Conservation (phyloP, 371 early-diverging fungal species). For the Choanephora cucurbitarum region DNA sequence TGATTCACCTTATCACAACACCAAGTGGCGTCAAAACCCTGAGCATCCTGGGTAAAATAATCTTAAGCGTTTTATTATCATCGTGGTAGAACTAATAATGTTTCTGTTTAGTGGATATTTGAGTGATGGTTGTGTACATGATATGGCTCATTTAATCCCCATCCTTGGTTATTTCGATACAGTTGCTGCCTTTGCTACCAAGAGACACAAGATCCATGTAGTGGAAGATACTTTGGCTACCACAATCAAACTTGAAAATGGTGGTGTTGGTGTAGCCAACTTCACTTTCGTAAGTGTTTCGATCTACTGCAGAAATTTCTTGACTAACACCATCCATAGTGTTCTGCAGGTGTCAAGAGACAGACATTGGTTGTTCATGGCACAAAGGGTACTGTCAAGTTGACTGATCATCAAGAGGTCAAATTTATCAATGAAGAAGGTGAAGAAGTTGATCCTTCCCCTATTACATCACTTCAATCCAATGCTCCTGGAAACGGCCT, state of each 20-base stretch:
- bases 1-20: conserved; percentile 42
- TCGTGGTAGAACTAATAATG: not conserved
- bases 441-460: conserved; percentile 14
- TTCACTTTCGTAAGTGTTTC: conserved; percentile 51
- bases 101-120: conserved; percentile 41
- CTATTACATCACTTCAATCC: conserved; percentile 17
- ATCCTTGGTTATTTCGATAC: conserved; percentile 43
- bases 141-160: conserved; percentile 48
- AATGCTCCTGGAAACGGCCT: conserved; percentile 29
- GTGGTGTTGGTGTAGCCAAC: conserved; percentile 45
- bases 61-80: too few species aligned
- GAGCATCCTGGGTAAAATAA: conserved; percentile 54
- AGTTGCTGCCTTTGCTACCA: conserved; percentile 46
- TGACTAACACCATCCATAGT: too few species aligned
- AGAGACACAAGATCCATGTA: conserved; percentile 38
- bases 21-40: conserved; percentile 51
- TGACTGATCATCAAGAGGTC: conserved; percentile 29
- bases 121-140: conserved; percentile 55
- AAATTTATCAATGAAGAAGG: conserved; percentile 36
- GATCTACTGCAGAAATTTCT: too few species aligned
- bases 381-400: conserved; percentile 42
- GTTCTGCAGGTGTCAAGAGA: conserved; percentile 40
- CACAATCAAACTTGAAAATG: conserved; percentile 36
- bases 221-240: conserved; percentile 45
- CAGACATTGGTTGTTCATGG: conserved; percentile 42